These are phyloP conservation scores for Calonectria multiphialidica DNA, from an alignment of 2,329 filamentous ascomycete species.

Conservation along the genomic window DNA sequence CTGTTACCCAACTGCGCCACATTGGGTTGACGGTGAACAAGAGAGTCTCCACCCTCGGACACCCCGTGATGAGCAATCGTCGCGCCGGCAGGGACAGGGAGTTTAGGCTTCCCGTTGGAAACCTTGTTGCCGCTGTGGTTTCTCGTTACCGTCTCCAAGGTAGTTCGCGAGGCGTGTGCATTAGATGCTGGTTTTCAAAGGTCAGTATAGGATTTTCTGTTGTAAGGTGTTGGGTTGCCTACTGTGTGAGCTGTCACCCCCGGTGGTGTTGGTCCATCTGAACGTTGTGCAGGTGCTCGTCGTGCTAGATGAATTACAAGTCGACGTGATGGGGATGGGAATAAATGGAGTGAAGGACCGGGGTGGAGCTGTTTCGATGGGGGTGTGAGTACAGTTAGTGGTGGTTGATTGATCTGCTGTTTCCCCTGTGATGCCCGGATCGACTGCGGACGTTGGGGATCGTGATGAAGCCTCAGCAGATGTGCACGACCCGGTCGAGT, in stretches of 20 bases:
- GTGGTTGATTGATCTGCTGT: constrained; percentile 15
- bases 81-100: constrained; percentile 36
- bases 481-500: constrained; percentile 27
- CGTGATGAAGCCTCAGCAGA: constrained; percentile 22
- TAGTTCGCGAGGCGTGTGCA: constrained; percentile 29
- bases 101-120: constrained; percentile 12
- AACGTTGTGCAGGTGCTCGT: constrained; percentile 28
- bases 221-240: constrained; percentile 6
- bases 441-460: constrained; percentile 28
- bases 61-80: constrained; percentile 31
- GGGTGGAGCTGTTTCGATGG: constrained; percentile 1
- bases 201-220: constrained; percentile 3
- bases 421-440: background rate
- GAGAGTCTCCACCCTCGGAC: constrained; percentile 50
- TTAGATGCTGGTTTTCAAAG: constrained; percentile 5
- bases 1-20: constrained; percentile 42
- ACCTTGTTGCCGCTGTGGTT: background rate
- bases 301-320: constrained; percentile 41
- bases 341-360: constrained; percentile 25
- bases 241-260: constrained; percentile 29
- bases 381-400: constrained; percentile 27
- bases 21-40: constrained; percentile 50
- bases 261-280: constrained; percentile 34
- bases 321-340: constrained; percentile 26
- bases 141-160: constrained; percentile 37